Conservation (phyloP, 2,329 filamentous ascomycete species). For the Nothomitra cinnamomea region DNA sequence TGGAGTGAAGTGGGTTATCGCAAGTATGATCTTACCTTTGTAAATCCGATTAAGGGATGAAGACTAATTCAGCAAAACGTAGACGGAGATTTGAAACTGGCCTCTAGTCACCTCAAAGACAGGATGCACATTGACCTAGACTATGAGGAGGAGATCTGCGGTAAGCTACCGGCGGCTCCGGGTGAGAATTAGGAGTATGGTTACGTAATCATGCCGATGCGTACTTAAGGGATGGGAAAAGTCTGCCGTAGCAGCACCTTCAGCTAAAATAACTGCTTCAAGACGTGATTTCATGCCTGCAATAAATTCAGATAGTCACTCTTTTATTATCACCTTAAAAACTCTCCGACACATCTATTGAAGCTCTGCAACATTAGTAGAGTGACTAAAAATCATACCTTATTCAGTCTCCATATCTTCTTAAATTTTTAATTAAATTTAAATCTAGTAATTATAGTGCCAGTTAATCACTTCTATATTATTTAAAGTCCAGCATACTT, state of each 20-base stretch:
- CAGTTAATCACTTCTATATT: no score
- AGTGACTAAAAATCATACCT: background rate
- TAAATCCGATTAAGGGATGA: background rate
- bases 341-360: background rate
- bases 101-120: background rate
- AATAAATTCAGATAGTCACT: background rate
- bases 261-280: background rate
- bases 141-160: slow-evolving; percentile 2
- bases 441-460: background rate
- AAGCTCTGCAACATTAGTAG: background rate
- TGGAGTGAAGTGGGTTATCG: slow-evolving; percentile 1
- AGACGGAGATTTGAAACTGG: background rate
- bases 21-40: background rate
- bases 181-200: background rate
- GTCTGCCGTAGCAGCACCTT: background rate
- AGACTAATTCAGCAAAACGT: background rate
- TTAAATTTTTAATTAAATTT: no score
- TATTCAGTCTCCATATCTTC: no score
- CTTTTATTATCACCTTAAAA: background rate
- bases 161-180: background rate
- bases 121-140: slow-evolving; percentile 1
- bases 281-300: background rate
- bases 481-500: background rate
- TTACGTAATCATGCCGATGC: no score
- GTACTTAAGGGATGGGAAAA: no score